phyloP scores from a whole-genome alignment of 73 alveolate species.

The Paramecium sonneborni region DNA sequence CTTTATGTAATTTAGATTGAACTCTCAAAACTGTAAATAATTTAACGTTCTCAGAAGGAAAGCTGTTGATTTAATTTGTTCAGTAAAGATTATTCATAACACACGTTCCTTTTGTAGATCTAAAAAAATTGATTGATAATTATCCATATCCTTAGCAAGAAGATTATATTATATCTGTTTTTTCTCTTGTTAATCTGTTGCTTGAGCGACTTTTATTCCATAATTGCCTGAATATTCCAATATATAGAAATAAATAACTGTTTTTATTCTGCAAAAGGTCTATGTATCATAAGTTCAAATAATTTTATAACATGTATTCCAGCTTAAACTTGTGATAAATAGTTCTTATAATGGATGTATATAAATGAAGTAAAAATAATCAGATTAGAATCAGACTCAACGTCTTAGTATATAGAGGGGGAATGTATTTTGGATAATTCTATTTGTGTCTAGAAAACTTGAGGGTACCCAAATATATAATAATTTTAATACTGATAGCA shows the following conservation, averaged over 20 bases:
- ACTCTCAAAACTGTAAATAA: background rate
- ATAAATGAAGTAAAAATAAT: background rate
- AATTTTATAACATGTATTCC: background rate
- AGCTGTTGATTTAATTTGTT: background rate
- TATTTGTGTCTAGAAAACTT: background rate
- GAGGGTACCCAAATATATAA: background rate
- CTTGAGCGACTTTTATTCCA: background rate
- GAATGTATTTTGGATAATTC: background rate
- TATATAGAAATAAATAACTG: too few species aligned
- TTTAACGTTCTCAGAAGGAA: background rate
- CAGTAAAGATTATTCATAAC: background rate
- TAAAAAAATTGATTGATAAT: too few species aligned
- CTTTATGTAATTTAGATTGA: background rate
- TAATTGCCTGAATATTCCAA: background rate
- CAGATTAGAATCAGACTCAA: background rate
- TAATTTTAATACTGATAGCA: background rate
- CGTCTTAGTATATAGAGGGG: background rate
- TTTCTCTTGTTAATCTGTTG: background rate
- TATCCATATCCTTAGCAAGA: too few species aligned
- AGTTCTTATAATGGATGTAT: too few species aligned
- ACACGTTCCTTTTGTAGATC: background rate
- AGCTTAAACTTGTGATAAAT: background rate
- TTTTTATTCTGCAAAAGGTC: too few species aligned
- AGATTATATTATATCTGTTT: too few species aligned
- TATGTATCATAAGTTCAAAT: too few species aligned